phyloP scores from a whole-genome alignment of 2,329 filamentous ascomycete species.

The Pestalotiopsis sp. region DNA sequence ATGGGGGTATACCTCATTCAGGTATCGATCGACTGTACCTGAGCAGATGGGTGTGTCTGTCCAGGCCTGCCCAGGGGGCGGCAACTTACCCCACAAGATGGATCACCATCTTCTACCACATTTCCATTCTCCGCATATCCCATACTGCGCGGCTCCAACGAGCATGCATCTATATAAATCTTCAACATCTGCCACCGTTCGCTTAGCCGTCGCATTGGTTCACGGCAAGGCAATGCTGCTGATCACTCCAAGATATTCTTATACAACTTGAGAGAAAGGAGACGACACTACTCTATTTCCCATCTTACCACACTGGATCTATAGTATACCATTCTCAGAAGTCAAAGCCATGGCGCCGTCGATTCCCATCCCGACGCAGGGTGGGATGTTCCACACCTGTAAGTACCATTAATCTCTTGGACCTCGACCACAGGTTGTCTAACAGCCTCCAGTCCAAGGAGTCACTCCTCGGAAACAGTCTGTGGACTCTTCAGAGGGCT shows the following conservation, averaged over 20 bases:
- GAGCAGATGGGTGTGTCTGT: constrained; percentile 17
- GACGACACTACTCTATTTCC: neutral
- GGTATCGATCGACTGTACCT: constrained; percentile 29
- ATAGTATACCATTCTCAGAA: neutral
- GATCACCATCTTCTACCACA: neutral
- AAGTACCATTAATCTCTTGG: constrained; percentile 14
- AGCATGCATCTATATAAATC: constrained; percentile 40
- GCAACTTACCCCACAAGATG: constrained; percentile 26
- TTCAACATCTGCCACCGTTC: constrained; percentile 37
- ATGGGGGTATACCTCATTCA: constrained; percentile 18
- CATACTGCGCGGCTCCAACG: constrained; percentile 33
- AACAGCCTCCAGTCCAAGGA: constrained; percentile 43
- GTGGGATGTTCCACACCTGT: constrained; percentile 56
- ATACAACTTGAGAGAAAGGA: neutral
- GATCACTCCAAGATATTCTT: constrained; percentile 23
- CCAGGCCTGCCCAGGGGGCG: constrained; percentile 3
- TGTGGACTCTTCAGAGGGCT: constrained; percentile 39
- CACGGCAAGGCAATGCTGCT: constrained; percentile 21
- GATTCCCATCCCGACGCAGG: constrained; percentile 49
- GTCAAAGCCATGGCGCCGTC: constrained; percentile 43
- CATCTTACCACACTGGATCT: neutral
- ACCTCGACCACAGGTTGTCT: neutral
- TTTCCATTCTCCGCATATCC: constrained; percentile 32
- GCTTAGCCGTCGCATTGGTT: constrained; percentile 26
- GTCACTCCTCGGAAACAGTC: constrained; percentile 54